Evolutionary conservation across 371 early-diverging fungal species (phyloP).

Genomic region (Apophysomyces ossiformis): DNA sequence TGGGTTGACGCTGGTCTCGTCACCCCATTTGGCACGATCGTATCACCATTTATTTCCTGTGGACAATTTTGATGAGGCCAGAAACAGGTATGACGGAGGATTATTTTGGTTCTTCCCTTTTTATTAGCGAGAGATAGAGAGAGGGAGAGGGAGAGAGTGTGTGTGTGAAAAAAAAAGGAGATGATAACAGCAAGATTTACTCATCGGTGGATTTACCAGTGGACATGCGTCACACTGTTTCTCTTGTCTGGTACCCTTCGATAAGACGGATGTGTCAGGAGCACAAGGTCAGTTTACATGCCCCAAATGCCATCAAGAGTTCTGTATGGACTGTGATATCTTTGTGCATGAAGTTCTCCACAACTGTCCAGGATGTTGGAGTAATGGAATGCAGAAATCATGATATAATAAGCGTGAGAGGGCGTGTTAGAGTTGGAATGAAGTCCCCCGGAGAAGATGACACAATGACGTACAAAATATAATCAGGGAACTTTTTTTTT

Average conservation of each 20-base stretch:
- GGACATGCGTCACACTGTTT: slow-evolving; percentile 43
- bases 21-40: slow-evolving; percentile 92
- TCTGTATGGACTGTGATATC: slow-evolving; percentile 93
- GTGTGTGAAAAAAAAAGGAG: neutral
- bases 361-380: slow-evolving; percentile 90
- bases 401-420: neutral
- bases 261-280: slow-evolving; percentile 35
- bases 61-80: slow-evolving; percentile 67
- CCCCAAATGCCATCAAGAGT: slow-evolving; percentile 76
- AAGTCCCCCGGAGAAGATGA: slow-evolving; percentile 2
- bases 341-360: slow-evolving; percentile 94
- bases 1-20: slow-evolving; percentile 86
- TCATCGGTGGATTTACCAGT: slow-evolving; percentile 20
- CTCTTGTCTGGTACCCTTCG: slow-evolving; percentile 47
- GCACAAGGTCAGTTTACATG: slow-evolving; percentile 71
- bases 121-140: too few relatives aligned
- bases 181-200: neutral
- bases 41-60: slow-evolving; percentile 96
- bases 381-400: slow-evolving; percentile 24
- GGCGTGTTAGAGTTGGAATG: neutral
- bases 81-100: slow-evolving; percentile 29
- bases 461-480: neutral
- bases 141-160: too few relatives aligned
- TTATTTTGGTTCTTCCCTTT: too few relatives aligned
- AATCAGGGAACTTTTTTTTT: neutral